Base-by-base conservation (phyloP, 2,329 filamentous ascomycete species). In the Aspergillus sp. region DNA sequence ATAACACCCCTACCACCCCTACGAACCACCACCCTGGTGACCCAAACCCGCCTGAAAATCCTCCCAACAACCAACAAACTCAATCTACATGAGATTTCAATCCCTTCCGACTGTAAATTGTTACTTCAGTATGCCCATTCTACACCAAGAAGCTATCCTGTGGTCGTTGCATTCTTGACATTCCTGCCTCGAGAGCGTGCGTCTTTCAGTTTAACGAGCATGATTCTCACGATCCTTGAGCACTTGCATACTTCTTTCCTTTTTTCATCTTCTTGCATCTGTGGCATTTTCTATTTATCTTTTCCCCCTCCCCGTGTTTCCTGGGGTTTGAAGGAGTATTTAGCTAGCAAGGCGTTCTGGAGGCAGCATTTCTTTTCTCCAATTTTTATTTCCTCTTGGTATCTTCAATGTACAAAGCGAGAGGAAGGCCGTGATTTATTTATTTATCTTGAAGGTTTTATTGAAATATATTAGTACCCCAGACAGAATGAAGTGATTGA, bases 291-390 rank as follows among this genome's bases (percentile, higher is more conserved):
- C 29, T 55, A 11, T 18, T 51, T 45, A 47, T 56, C n/a, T 54
- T n/a, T 24, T 57, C 14, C 36, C 36, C 36, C 6, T n/a, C 16
- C 36, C 36, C 16, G 14, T 12, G 6, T 42, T n/a, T 36, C 3
- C 36, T 42, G 36, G 36, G 36, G 14, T 42, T 42, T 42, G 36
- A 42, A 51, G 54, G 59, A 61, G 55, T 54, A 42, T 58, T 58
- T 61, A 60, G 57, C 60, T 61, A 70, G 69, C 67, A 65, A 61
- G 70, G 70, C 67, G 69, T 70, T 71, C 47, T 47, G 52, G 63
- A 46, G 56, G 42, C 12, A 18, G 49, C 24, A 32, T 50, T 49
- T 55, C 11, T 24, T 22, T 22, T 49, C 20, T 24, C 12, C 20
- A 2, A 14, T 20, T 16, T 2, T 18, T 5, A 10, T 29, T 45